Percentiles rank a stretch among this genome's conserved stretches.
Evolutionary conservation across 305 asterid genomes (phyloP).

Genomic region (Fraxinus platypoda): DNA sequence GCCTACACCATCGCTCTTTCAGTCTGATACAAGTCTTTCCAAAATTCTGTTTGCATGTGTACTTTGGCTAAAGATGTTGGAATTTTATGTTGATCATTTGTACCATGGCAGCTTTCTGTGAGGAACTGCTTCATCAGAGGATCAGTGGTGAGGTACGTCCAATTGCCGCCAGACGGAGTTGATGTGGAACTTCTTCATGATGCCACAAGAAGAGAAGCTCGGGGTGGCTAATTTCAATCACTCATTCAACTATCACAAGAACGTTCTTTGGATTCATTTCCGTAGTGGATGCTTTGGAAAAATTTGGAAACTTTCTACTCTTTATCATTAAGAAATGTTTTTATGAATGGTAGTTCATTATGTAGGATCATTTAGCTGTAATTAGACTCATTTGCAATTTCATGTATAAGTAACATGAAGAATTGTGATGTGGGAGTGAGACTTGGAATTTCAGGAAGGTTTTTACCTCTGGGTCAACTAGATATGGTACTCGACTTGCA

Average conservation of each 20-base stretch:
- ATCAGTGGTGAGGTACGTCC: constrained; percentile 92
- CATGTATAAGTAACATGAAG: constrained; percentile 13
- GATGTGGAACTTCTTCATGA: constrained; percentile 93
- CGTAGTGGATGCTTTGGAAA: neutral
- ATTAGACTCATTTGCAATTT: constrained; percentile 13
- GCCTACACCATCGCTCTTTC: neutral
- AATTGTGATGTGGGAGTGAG: neutral
- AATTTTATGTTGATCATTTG: neutral
- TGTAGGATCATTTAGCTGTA: constrained; percentile 16
- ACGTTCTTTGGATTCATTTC: neutral
- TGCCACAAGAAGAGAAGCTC: constrained; percentile 98
- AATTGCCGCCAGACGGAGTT: constrained; percentile 96
- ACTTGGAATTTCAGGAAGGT: too few species aligned
- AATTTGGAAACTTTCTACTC: constrained; percentile 5
- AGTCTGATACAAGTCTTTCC: neutral
- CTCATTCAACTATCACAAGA: neutral
- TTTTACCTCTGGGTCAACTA: neutral
- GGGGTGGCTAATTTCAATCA: constrained; percentile 53
- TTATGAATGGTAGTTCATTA: neutral
- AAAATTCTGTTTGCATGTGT: neutral
- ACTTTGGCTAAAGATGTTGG: neutral
- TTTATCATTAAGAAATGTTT: constrained; percentile 19
- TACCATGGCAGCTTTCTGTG: constrained; percentile 73
- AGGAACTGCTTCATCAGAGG: constrained; percentile 98
- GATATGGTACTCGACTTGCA: neutral